A percentile compares a stretch with the other conserved stretches of the same genome.
phyloP scores from a whole-genome alignment of 768 basidiomycete species.

The Melanogaster broomeanus region DNA sequence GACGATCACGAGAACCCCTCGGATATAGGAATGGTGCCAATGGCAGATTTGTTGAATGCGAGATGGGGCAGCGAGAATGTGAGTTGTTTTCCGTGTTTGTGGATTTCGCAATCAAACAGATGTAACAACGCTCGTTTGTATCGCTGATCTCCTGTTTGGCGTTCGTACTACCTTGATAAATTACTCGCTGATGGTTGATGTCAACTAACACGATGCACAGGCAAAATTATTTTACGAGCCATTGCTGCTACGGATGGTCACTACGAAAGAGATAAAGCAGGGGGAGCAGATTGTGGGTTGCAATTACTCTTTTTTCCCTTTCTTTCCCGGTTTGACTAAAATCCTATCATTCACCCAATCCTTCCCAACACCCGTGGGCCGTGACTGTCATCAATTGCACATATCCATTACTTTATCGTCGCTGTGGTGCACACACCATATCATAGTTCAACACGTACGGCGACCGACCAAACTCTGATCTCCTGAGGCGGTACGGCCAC shows the following conservation, averaged over 20 bases:
- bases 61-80: constrained; percentile 85
- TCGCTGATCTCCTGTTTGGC: neutral
- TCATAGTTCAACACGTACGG: constrained; percentile 93
- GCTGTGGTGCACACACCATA: neutral
- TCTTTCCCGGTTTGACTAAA: neutral
- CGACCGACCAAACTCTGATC: constrained; percentile 88
- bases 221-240: constrained; percentile 85
- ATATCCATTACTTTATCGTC: neutral
- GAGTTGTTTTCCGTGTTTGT: constrained; percentile 19
- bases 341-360: neutral
- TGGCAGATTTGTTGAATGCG: constrained; percentile 97
- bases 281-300: constrained; percentile 86
- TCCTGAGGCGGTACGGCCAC: constrained; percentile 93
- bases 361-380: neutral
- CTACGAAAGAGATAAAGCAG: constrained; percentile 68
- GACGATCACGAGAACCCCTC: constrained; percentile 57
- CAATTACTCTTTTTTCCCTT: neutral
- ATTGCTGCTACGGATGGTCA: constrained; percentile 71
- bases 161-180: neutral
- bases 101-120: neutral
- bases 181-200: neutral
- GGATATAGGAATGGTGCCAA: constrained; percentile 88
- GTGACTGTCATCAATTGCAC: neutral
- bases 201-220: constrained; percentile 38
- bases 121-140: neutral